Evolutionary conservation across 495 filamentous ascomycete genomes (phyloP).

Genomic region (Hyaloscypha variabilis): DNA sequence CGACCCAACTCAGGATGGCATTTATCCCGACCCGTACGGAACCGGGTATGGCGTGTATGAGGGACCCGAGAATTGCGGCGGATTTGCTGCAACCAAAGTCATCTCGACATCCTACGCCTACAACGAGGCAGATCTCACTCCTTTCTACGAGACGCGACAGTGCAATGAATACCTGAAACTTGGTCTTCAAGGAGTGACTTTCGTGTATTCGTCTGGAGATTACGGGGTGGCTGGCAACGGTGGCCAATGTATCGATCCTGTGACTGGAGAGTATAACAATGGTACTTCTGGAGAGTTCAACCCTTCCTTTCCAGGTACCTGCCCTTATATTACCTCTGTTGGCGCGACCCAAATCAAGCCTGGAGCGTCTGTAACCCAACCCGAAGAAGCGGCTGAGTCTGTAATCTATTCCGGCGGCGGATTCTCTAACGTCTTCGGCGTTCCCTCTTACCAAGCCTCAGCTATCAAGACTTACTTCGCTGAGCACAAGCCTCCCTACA

Average conservation of each 20-base stretch:
- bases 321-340: conserved; percentile 50
- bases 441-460: conserved; percentile 24
- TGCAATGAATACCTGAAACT: conserved; percentile 40
- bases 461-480: conserved; percentile 19
- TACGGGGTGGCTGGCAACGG: conserved; percentile 44
- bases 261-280: conserved; percentile 20
- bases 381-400: conserved; percentile 23
- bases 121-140: conserved; percentile 39
- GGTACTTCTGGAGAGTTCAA: conserved; percentile 35
- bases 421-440: conserved; percentile 48
- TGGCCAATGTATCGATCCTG: conserved; percentile 26
- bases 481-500: conserved; percentile 23
- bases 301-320: conserved; percentile 42
- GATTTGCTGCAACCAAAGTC: conserved; percentile 23
- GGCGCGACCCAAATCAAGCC: conserved; percentile 42
- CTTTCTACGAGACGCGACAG: conserved; percentile 28
- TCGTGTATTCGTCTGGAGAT: conserved; percentile 47
- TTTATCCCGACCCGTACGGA: conserved; percentile 22
- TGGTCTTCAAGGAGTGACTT: conserved; percentile 44
- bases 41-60: conserved; percentile 12
- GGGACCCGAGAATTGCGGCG: conserved; percentile 32
- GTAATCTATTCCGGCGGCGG: conserved; percentile 47
- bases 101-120: conserved; percentile 28
- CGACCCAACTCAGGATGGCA: conserved; percentile 24
- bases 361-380: conserved; percentile 20